A percentile compares a stretch with the other conserved stretches of the same genome.
These are phyloP conservation scores for Colletotrichum tofieldiae DNA, from an alignment of 2,329 filamentous ascomycete species.

Conservation along the genomic window DNA sequence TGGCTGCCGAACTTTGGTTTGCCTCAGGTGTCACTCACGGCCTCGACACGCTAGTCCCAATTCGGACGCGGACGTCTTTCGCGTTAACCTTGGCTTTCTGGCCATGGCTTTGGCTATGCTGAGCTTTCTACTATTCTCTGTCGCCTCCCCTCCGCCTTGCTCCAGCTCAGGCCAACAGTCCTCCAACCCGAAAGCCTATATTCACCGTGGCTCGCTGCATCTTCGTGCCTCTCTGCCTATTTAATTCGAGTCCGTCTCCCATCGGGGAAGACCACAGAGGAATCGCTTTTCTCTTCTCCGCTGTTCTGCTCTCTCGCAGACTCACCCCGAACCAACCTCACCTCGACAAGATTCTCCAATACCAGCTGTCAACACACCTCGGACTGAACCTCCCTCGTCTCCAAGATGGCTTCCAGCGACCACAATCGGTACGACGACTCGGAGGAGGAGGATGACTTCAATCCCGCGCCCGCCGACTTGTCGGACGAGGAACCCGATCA, in stretches of 20 bases:
- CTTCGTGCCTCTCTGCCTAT: background rate
- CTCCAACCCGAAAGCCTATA: background rate
- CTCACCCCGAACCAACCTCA: slow-evolving; percentile 1
- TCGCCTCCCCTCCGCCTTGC: slow-evolving; percentile 1
- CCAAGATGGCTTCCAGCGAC: slow-evolving; percentile 65
- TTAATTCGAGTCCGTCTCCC: background rate
- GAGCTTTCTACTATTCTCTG: slow-evolving; percentile 15
- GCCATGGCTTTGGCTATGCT: background rate
- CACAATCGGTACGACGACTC: slow-evolving; percentile 71
- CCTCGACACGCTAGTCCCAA: background rate
- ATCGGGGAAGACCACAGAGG: background rate
- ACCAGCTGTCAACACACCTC: background rate
- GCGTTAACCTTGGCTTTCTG: slow-evolving; percentile 4
- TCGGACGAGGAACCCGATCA: slow-evolving; percentile 79
- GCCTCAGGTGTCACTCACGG: background rate
- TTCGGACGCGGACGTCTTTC: slow-evolving; percentile 12
- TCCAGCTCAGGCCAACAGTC: slow-evolving; percentile 1
- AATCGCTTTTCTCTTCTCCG: background rate
- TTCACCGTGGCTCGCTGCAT: background rate
- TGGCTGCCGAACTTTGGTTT: background rate
- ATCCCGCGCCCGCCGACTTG: slow-evolving; percentile 81
- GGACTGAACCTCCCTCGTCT: background rate
- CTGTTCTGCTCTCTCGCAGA: slow-evolving; percentile 1
- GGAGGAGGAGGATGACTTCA: slow-evolving; percentile 91
- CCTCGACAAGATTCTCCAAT: background rate